These are phyloP conservation scores for Talaromyces sp. DNA, from an alignment of 2,329 filamentous ascomycete genomes.

Conservation along the genomic window DNA sequence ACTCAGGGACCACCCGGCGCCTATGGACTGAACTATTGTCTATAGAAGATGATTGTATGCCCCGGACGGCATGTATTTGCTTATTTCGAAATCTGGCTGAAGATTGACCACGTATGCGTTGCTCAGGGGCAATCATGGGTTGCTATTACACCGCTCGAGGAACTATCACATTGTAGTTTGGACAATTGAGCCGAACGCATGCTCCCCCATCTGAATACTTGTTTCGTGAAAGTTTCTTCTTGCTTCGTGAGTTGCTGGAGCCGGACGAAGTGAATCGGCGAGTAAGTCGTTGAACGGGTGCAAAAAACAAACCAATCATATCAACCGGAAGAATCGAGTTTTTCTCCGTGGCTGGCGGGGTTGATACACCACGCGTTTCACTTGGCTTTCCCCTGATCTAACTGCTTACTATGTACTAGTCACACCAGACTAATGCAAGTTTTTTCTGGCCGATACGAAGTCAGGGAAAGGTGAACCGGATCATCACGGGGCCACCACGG, in stretches of 20 bases:
- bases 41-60: background rate
- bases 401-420: background rate
- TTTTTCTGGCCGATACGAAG: background rate
- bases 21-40: too few relatives aligned
- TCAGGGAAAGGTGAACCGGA: background rate
- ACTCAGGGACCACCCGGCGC: background rate
- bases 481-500: slow-evolving; percentile 2
- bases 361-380: slow-evolving; percentile 14
- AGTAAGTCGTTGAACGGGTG: background rate
- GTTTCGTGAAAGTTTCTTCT: background rate
- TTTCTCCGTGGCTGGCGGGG: background rate
- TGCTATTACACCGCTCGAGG: background rate
- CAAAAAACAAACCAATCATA: background rate
- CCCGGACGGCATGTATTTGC: background rate
- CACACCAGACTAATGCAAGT: background rate
- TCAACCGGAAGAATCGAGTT: background rate
- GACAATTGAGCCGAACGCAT: background rate
- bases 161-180: background rate
- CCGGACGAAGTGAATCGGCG: background rate
- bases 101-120: background rate
- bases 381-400: slow-evolving; percentile 6
- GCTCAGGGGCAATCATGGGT: background rate
- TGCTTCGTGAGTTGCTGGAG: background rate
- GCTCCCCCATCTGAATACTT: background rate
- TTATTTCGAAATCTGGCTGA: background rate